Evolutionary conservation across 2,329 filamentous ascomycete species (phyloP), one percentile per base, ranked within the genome.

Genomic region (Onygenales sp.): DNA sequence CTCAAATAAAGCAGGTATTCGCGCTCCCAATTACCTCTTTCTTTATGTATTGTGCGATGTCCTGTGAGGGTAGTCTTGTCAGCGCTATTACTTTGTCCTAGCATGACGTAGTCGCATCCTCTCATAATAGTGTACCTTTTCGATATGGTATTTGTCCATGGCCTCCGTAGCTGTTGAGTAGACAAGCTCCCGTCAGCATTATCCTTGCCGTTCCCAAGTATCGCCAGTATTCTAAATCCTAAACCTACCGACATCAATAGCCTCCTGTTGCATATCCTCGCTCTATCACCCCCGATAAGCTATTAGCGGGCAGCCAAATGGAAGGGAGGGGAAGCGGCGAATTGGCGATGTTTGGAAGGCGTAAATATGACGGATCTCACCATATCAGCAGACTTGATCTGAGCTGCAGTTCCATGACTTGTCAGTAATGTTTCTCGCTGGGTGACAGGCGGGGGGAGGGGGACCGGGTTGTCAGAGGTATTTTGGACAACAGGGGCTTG

Each of bases 361-460:
- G 39, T 6, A 11, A 13, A 9, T 21, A 49, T 42, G 31, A 36
- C 6, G 9, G 21, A n/a, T 33, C 50, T 52, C 42, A 97, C 93
- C 93, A 98, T 98, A 70, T 98, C 93, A 55, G 89, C 92, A 63
- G 91, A 95, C 79, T 98, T 98, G 74, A 98, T 85, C 75, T 95
- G 90, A 58, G 89, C 93, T 98, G 66, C 60, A 64, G 31, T 52
- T 49, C n/a, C 49, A 46, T 34, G 47, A 14, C 11, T 39, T 40
- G 47, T 49, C 10, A 49, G 36, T 17, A 49, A 49, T 9, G 17
- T 5, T 31, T 43, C n/a, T 48, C 31, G 44, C 21, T 52, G 10
- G 50, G 46, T 39, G 46, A 27, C 13, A 34, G 54, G 34, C 13
- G 14, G 39, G 32, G 34, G 36, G 51, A 33, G 43, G 42, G 21